A percentile compares a stretch with the other conserved stretches of the same genome.
phyloP scores from a whole-genome alignment of 2,329 filamentous ascomycete species.

The Keithomyces neogunnii region DNA sequence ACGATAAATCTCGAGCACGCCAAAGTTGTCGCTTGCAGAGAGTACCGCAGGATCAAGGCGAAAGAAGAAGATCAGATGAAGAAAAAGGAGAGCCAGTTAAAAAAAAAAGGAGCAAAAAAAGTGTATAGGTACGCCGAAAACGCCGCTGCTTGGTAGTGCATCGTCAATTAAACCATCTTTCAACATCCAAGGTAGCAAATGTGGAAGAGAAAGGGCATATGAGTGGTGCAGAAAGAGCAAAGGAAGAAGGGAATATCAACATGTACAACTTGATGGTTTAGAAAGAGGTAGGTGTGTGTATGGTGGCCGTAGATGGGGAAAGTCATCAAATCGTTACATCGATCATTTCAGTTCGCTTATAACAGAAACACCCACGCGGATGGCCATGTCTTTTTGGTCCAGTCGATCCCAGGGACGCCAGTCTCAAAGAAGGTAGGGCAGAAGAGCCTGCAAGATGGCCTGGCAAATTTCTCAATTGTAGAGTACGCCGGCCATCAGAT shows the following conservation, averaged over 20 bases:
- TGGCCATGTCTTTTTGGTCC: slow-evolving; percentile 5
- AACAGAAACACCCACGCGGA: slow-evolving; percentile 4
- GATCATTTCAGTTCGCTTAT: background rate
- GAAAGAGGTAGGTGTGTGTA: slow-evolving; percentile 1
- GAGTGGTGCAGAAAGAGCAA: slow-evolving; percentile 12
- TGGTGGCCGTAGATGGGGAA: slow-evolving; percentile 8
- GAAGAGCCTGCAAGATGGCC: slow-evolving; percentile 17
- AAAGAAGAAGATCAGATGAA: no score
- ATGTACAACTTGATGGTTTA: slow-evolving; percentile 5
- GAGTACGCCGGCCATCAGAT: slow-evolving; percentile 11
- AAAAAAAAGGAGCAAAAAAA: background rate
- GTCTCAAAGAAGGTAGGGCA: slow-evolving; percentile 5
- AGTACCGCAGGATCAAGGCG: background rate
- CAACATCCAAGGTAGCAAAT: background rate
- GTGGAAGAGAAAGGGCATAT: background rate
- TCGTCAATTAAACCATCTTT: slow-evolving; percentile 3
- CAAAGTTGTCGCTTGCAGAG: background rate
- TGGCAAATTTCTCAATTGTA: slow-evolving; percentile 1
- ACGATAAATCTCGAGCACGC: background rate
- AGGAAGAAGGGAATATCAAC: slow-evolving; percentile 11
- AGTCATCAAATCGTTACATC: slow-evolving; percentile 11
- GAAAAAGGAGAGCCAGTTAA: background rate
- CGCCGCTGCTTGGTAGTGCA: slow-evolving; percentile 22
- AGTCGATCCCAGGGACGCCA: slow-evolving; percentile 9
- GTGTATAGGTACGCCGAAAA: slow-evolving; percentile 10